Evolutionary conservation across 345 rosid genomes (phyloP).

Genomic region (Garcia nutans): DNA sequence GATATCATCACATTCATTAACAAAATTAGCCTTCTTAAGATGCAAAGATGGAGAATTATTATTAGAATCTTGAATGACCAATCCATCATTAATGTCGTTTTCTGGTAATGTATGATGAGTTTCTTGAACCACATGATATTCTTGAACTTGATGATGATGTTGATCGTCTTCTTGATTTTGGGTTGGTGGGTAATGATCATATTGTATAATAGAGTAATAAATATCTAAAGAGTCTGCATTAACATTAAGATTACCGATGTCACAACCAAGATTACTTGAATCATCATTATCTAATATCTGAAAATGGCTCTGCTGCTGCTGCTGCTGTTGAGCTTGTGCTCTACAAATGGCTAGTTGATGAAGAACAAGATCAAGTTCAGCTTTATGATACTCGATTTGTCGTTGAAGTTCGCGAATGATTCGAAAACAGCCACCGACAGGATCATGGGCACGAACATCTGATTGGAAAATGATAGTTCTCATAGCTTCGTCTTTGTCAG

Average conservation of each 20-base stretch:
- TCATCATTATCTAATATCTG: not conserved
- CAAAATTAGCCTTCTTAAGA: not conserved
- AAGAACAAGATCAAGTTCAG: constrained; percentile 73
- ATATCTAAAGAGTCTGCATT: constrained; percentile 1
- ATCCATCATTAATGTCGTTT: not conserved
- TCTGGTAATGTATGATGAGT: constrained; percentile 2
- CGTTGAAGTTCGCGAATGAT: constrained; percentile 65
- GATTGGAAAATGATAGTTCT: constrained; percentile 80
- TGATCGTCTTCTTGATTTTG: constrained; percentile 4
- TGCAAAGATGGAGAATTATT: constrained; percentile 8
- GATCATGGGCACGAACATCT: constrained; percentile 82
- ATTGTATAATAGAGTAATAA: constrained; percentile 15
- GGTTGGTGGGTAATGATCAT: not conserved
- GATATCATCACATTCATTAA: constrained; percentile 3
- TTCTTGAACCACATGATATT: constrained; percentile 1
- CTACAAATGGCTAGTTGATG: constrained; percentile 55
- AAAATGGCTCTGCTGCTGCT: not conserved
- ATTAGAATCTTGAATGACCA: constrained; percentile 18
- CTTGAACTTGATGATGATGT: not conserved
- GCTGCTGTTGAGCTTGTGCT: constrained; percentile 15
- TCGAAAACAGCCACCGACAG: constrained; percentile 73
- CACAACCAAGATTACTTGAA: not conserved
- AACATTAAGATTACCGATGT: not conserved
- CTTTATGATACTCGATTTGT: constrained; percentile 61
- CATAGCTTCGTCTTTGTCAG: constrained; percentile 82